Base-by-base conservation (phyloP, 345 rosid species). In the Noccaea bulbosa region DNA sequence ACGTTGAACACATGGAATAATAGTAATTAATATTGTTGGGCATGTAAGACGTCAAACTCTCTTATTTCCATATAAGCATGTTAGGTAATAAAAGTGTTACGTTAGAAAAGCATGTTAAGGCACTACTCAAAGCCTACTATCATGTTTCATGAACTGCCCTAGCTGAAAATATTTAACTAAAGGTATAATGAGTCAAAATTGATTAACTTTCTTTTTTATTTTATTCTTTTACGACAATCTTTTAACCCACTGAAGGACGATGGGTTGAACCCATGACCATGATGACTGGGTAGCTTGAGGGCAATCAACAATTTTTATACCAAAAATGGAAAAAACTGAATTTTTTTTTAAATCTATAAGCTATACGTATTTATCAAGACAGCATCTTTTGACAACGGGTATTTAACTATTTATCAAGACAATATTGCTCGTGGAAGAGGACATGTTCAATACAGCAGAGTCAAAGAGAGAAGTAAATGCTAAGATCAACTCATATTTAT, bases 401-500 rank as follows among this genome's bases (percentile, higher is more conserved):
- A 12, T n/a, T 40, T 24, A 2, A 47, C 6, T 32, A 12, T n/a
- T 40, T 24, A 2, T 58, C 6, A 11, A 43, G 48, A 58, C 2
- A 61, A 11, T 11, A 30, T 16, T 50, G 22, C 47, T 15, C 0
- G 52, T 17, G 44, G 41, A 50, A 48, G 52, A 40, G 24, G 53
- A 61, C 44, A 34, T 7, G 34, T 45, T 46, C 48, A 37, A 54
- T 54, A 46, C 32, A 9, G 40, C 27, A 64, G 46, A 35, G 46
- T 49, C n/a, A 8, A 37, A 44, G 22, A 11, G 12, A 38, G 20
- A 45, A 12, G 47, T 56, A 60, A 49, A 38, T 49, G 34, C 48
- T 60, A 61, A n/a, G 22, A 50, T 33, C 37, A 41, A 38, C 41
- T 40, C 52, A 22, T 33, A 62, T 69, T 39, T 60, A 61, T 9